Conservation (phyloP, 495 filamentous ascomycete species). For the Penicillium canescens region DNA sequence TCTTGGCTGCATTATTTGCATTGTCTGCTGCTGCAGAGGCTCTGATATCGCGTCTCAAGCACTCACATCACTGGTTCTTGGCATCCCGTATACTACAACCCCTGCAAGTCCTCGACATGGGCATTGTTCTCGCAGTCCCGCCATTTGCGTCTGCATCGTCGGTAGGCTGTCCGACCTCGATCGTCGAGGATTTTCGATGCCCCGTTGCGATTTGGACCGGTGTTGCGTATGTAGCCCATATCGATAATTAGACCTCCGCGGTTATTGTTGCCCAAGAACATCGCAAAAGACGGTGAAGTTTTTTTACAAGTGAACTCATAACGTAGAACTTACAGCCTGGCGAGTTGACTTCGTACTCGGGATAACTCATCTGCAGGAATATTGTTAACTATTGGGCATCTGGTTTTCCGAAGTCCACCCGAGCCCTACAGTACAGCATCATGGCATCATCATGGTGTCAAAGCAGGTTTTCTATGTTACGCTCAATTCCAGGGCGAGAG, state of each 20-base stretch:
- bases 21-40: constrained; percentile 7
- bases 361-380: neutral
- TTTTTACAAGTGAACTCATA: constrained; percentile 11
- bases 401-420: neutral
- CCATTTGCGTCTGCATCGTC: constrained; percentile 27
- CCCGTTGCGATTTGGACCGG: constrained; percentile 20
- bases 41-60: neutral
- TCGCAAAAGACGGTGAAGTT: constrained; percentile 32
- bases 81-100: constrained; percentile 6
- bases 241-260: constrained; percentile 26
- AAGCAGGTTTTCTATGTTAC: neutral
- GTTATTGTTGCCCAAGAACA: constrained; percentile 15
- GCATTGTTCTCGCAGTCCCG: constrained; percentile 7
- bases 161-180: constrained; percentile 17
- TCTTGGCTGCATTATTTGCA: constrained; percentile 24
- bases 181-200: constrained; percentile 8
- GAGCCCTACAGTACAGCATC: neutral
- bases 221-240: constrained; percentile 26
- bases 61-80: constrained; percentile 2
- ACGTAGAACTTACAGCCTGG: neutral
- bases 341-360: neutral
- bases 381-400: too few species aligned
- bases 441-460: neutral
- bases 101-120: constrained; percentile 5
- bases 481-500: neutral